Percentiles rank a stretch among this genome's conserved stretches.
These are phyloP conservation scores for Clarkia xantiana DNA, from an alignment of 345 rosid species.

Conservation along the genomic window DNA sequence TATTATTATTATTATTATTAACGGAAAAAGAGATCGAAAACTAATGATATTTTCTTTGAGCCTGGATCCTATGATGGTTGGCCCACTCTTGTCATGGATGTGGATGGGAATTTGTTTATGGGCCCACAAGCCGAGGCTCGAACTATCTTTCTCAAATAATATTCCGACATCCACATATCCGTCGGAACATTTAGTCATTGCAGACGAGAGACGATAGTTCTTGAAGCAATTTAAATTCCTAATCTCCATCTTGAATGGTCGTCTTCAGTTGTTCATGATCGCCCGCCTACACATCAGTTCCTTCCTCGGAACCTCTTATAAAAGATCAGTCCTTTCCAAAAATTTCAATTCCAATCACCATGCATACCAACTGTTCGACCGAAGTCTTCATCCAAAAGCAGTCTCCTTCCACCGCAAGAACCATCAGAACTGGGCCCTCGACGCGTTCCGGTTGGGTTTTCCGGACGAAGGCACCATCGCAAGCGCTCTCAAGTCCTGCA, in stretches of 20 bases:
- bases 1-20: too few relatives aligned
- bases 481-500: slow-evolving; percentile 54
- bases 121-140: too few relatives aligned
- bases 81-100: too few relatives aligned
- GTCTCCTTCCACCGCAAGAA: not conserved
- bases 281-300: not conserved
- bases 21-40: too few relatives aligned
- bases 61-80: too few relatives aligned
- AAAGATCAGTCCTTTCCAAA: not conserved
- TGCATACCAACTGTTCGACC: slow-evolving; percentile 5
- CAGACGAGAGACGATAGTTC: too few relatives aligned
- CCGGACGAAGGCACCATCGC: slow-evolving; percentile 35
- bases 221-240: not conserved
- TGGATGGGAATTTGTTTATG: too few relatives aligned
- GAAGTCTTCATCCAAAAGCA: not conserved
- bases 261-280: slow-evolving; percentile 2
- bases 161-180: too few relatives aligned
- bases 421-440: not conserved
- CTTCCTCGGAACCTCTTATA: not conserved
- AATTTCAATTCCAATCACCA: not conserved
- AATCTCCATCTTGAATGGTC: not conserved
- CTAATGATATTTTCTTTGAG: too few relatives aligned
- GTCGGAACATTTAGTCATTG: too few relatives aligned
- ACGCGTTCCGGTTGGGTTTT: slow-evolving; percentile 3
- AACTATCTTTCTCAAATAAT: too few relatives aligned